Conservation (phyloP, 805 yeast species). For the Nematodospora valgi region DNA sequence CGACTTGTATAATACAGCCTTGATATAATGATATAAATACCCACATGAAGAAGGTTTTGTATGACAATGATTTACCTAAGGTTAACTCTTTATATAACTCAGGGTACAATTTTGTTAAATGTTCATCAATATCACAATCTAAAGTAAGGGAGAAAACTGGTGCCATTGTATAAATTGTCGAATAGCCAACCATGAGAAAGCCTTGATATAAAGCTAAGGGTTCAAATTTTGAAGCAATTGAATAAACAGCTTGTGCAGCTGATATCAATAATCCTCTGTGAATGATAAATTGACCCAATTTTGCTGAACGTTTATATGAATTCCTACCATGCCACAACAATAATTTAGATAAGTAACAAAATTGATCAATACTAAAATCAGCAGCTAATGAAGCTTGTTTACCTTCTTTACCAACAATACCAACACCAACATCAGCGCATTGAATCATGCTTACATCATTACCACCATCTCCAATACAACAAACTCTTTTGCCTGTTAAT, state of each 20-base stretch:
- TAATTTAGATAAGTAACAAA: conserved; percentile 81
- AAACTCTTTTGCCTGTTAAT: conserved; percentile 82
- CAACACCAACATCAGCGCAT: conserved; percentile 98
- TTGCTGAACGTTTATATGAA: conserved; percentile 93
- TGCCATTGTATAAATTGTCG: conserved; percentile 96
- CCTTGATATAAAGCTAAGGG: conserved; percentile 95
- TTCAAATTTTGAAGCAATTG: conserved; percentile 81
- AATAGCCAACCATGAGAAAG: conserved; percentile 97
- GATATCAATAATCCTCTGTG: conserved; percentile 94
- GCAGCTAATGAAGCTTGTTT: conserved; percentile 97
- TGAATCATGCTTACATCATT: conserved; percentile 99
- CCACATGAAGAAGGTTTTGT: conserved; percentile 89
- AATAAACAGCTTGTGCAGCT: conserved; percentile 91
- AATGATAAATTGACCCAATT: conserved; percentile 90
- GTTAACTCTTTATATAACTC: conserved; percentile 92
- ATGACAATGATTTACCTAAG: conserved; percentile 81
- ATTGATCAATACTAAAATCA: conserved; percentile 90
- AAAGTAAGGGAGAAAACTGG: conserved; percentile 93
- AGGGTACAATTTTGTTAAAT: conserved; percentile 85
- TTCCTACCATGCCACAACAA: conserved; percentile 98
- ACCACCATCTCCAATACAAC: conserved; percentile 99
- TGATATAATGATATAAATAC: conserved; percentile 85
- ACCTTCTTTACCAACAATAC: conserved; percentile 98
- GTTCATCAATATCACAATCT: conserved; percentile 88
- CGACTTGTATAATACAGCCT: conserved; percentile 79